Base-by-base conservation (phyloP, 1,139 yeast species). In the Sugiyamaella neomexicana region DNA sequence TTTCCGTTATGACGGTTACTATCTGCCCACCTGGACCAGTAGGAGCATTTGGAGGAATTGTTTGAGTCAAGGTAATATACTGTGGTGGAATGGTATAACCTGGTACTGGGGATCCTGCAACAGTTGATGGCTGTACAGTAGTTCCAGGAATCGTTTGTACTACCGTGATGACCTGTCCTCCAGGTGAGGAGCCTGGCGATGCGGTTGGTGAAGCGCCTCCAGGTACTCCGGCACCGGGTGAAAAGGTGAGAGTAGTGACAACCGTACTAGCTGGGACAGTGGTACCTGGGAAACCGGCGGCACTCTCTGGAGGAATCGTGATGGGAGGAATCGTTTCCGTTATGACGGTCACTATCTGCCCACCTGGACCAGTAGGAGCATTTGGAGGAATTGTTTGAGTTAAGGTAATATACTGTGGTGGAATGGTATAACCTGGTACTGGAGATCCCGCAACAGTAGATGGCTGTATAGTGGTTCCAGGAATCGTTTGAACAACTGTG, bases 271-370 rank as follows among this genome's bases (percentile, higher is more conserved):
- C 49, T 20, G 55, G 46, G 38, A 48, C 17, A 23, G 62, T 52
- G 1, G 60, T 51, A 6, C 56, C 63, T n/a, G 61, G 62, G 29
- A 60, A 49, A 12, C 32, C 32, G 8, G 36, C 25, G 37, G 17
- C 34, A 34, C 46, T 34, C 13, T 31, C 17, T 25, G 49, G 39
- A n/a, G 47, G 49, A 46, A 42, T 44, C n/a, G 62, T 59, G 3
- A 56, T 51, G 2, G 57, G 57, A 7, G 59, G 55, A 16, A 59
- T 53, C 0, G 62, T 58, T 15, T 56, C 46, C 4, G 50, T 43
- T 25, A 47, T 29, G 13, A 45, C 42, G 7, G 52, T 48, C 2
- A 48, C 46, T 3, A 41, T 41, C 9, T 29, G 15, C 2, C 49
- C 49, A 45, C 40, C 46, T n/a, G 46, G 41, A 5, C 40, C 32